These are phyloP conservation scores for Ceratorhiza oryzae-sativae DNA, from an alignment of 1,284 basidiomycete genomes.

Conservation along the genomic window DNA sequence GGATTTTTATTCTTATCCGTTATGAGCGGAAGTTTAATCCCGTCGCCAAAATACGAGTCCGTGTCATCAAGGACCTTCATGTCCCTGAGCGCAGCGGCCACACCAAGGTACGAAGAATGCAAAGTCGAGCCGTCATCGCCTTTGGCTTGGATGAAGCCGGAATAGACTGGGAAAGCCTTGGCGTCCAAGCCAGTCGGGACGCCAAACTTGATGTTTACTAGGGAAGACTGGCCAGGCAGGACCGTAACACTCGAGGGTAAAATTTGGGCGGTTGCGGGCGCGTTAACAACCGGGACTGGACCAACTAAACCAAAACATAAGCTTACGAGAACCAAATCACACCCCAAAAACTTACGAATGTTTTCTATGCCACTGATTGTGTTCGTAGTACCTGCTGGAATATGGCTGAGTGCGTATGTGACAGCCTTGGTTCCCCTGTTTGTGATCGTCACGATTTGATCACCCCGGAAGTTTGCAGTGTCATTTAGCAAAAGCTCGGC, in stretches of 20 bases:
- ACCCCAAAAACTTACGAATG: background rate
- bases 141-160: conserved; percentile 45
- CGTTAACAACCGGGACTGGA: no score
- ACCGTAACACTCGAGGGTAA: conserved; percentile 45
- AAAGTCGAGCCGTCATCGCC: conserved; percentile 37
- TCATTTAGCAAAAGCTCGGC: no score
- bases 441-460: conserved; percentile 44
- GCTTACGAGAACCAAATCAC: background rate
- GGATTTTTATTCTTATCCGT: background rate
- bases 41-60: no score
- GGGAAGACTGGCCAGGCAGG: conserved; percentile 43
- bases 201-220: conserved; percentile 46
- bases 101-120: conserved; percentile 45
- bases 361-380: conserved; percentile 51
- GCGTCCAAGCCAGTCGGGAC: conserved; percentile 47
- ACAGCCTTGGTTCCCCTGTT: conserved; percentile 46
- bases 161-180: no score
- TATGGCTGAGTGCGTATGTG: conserved; percentile 44
- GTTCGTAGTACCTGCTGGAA: conserved; percentile 50
- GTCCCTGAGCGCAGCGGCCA: conserved; percentile 50
- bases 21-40: conserved; percentile 27
- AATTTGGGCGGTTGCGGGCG: conserved; percentile 46
- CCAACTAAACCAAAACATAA: conserved; percentile 17
- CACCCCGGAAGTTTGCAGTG: conserved; percentile 56
- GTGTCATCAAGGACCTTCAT: conserved; percentile 49